Evolutionary conservation across 306 rosid species (phyloP).

Genomic region (Lathyrus tuberosus): DNA sequence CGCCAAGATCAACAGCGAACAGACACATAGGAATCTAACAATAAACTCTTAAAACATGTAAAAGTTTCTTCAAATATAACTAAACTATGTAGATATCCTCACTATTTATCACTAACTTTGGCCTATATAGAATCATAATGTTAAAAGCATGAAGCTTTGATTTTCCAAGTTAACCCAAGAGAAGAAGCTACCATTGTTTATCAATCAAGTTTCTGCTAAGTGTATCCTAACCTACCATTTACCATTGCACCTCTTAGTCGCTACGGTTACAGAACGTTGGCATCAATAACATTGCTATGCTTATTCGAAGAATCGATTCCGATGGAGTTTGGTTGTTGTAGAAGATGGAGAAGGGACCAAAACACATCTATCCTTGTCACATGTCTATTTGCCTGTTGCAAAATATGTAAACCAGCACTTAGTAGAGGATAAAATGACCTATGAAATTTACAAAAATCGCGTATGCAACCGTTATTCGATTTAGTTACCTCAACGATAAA

Average conservation of each 20-base stretch:
- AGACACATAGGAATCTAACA: conserved; percentile 20
- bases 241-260: neutral
- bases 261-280: conserved; percentile 4
- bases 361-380: conserved; percentile 75
- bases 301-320: conserved; percentile 48
- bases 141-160: too few relatives aligned
- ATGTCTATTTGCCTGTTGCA: conserved; percentile 57
- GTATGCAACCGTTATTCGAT: neutral
- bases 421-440: too few relatives aligned
- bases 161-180: too few relatives aligned
- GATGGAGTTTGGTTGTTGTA: conserved; percentile 49
- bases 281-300: conserved; percentile 41
- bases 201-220: conserved; percentile 21
- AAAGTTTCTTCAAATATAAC: neutral
- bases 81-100: conserved; percentile 5
- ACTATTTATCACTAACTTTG: neutral
- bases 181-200: neutral
- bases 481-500: conserved; percentile 76
- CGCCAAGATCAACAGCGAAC: too few relatives aligned
- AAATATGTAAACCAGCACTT: too few relatives aligned
- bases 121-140: too few relatives aligned
- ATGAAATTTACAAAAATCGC: too few relatives aligned
- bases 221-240: conserved; percentile 41
- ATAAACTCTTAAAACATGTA: conserved; percentile 21
- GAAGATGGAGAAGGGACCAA: conserved; percentile 72